Conservation (phyloP, 345 rosid species). For the Eucalyptus brandiana region DNA sequence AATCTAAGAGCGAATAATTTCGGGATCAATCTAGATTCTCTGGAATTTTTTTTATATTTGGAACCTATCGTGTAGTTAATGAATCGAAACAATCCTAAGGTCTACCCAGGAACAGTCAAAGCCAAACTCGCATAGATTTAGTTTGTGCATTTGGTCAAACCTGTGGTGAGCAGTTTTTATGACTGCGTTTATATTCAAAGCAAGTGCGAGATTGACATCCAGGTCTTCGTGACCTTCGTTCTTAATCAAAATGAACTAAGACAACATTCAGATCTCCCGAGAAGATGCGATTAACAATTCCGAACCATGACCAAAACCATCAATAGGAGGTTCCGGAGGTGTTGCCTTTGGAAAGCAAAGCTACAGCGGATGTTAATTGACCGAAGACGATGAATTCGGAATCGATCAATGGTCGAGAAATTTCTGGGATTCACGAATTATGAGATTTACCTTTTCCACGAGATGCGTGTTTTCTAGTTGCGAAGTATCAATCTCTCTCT, state of each 20-base stretch:
- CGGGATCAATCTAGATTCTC: fast-evolving
- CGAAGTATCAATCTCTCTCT: not conserved
- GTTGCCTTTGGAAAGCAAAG: not conserved
- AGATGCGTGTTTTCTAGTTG: not conserved
- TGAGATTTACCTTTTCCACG: no score
- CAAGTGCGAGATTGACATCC: not conserved
- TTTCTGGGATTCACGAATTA: no score
- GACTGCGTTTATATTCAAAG: fast-evolving
- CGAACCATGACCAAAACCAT: not conserved
- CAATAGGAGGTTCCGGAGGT: not conserved
- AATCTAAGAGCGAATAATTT: not conserved
- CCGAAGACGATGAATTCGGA: not conserved
- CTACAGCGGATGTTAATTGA: no score
- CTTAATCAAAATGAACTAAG: not conserved
- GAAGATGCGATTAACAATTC: not conserved
- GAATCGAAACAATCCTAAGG: fast-evolving
- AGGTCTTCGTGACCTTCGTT: not conserved
- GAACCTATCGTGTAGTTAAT: not conserved
- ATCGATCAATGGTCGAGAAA: no score
- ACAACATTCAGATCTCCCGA: not conserved
- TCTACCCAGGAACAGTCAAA: fast-evolving
- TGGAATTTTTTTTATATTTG: fast-evolving
- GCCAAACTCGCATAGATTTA: not conserved
- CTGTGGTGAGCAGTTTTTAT: not conserved
- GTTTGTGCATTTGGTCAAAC: not conserved